phyloP scores from a whole-genome alignment of 1,139 yeast species.

The Geotrichum restrictum region DNA sequence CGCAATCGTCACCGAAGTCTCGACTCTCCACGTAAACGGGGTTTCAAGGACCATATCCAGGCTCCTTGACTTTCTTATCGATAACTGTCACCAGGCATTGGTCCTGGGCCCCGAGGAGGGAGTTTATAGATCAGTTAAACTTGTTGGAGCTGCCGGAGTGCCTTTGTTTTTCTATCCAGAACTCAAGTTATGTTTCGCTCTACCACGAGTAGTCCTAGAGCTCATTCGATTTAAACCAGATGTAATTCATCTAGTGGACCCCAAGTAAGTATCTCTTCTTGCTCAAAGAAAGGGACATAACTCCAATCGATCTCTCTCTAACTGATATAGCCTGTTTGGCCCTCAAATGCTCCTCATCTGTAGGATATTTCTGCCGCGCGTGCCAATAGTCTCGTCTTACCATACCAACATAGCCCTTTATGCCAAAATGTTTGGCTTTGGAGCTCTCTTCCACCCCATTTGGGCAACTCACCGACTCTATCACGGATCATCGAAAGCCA shows the following conservation, averaged over 20 bases:
- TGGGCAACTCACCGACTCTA: constrained; percentile 25
- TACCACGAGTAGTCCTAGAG: constrained; percentile 17
- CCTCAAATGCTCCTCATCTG: constrained; percentile 26
- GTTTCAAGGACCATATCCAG: constrained; percentile 25
- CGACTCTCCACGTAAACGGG: constrained; percentile 26
- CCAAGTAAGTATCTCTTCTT: constrained; percentile 23
- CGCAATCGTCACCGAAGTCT: constrained; percentile 26
- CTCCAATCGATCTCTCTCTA: not conserved
- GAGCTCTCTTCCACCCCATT: constrained; percentile 24
- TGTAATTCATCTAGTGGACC: constrained; percentile 26
- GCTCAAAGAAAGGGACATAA: too few species aligned
- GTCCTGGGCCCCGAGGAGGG: constrained; percentile 26
- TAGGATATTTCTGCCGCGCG: constrained; percentile 22
- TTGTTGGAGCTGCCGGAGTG: constrained; percentile 25
- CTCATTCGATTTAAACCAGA: constrained; percentile 24
- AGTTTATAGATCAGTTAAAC: constrained; percentile 19
- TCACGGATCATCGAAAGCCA: constrained; percentile 22
- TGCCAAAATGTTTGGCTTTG: constrained; percentile 25
- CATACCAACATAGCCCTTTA: constrained; percentile 28
- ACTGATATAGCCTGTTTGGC: constrained; percentile 20
- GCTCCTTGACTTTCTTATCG: constrained; percentile 24
- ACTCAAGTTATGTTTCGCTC: constrained; percentile 25
- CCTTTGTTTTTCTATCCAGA: constrained; percentile 27
- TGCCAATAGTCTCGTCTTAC: constrained; percentile 26
- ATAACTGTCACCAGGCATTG: constrained; percentile 22